A percentile compares a stretch with the other conserved stretches of the same genome.
Conservation (phyloP, 345 rosid genomes). For the Cardamine resedifolia region DNA sequence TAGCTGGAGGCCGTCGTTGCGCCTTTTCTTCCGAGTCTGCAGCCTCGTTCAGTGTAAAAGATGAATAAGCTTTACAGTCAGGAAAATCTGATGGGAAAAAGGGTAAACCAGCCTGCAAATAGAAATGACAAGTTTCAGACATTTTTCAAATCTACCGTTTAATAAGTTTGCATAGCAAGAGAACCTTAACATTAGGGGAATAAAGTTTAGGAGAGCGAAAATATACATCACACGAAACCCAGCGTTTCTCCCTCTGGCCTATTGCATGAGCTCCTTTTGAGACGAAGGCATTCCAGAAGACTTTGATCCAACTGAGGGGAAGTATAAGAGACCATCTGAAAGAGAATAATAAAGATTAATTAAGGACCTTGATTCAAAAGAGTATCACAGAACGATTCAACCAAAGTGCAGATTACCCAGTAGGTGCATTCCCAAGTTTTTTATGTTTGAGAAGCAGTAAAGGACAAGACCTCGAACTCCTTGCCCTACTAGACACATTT, state of each 20-base stretch:
- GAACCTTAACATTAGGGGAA: neutral
- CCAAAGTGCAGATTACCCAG: slow-evolving; percentile 53
- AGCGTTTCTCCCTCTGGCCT: slow-evolving; percentile 82
- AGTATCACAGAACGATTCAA: slow-evolving; percentile 16
- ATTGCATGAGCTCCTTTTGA: slow-evolving; percentile 75
- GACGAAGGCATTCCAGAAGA: slow-evolving; percentile 64
- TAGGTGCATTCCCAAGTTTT: slow-evolving; percentile 36
- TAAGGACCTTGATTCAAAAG: slow-evolving; percentile 4
- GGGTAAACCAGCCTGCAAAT: slow-evolving; percentile 65
- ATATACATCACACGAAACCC: slow-evolving; percentile 79
- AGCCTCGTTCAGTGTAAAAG: slow-evolving; percentile 55
- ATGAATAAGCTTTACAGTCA: slow-evolving; percentile 64
- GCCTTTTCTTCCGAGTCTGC: slow-evolving; percentile 47
- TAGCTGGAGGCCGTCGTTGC: slow-evolving; percentile 51
- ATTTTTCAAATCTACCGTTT: neutral
- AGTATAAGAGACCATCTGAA: slow-evolving; percentile 83
- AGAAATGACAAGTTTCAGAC: slow-evolving; percentile 3
- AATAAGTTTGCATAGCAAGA: neutral
- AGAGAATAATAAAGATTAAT: slow-evolving; percentile 23
- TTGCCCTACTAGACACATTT: slow-evolving; percentile 40
- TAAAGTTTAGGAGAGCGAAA: slow-evolving; percentile 9
- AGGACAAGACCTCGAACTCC: slow-evolving; percentile 66
- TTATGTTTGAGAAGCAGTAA: slow-evolving; percentile 62
- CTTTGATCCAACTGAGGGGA: slow-evolving; percentile 80
- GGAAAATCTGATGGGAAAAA: slow-evolving; percentile 87